These are phyloP conservation scores for Nymphaea colorata DNA, from an alignment of 164 flowering plant species.

Conservation along the genomic window DNA sequence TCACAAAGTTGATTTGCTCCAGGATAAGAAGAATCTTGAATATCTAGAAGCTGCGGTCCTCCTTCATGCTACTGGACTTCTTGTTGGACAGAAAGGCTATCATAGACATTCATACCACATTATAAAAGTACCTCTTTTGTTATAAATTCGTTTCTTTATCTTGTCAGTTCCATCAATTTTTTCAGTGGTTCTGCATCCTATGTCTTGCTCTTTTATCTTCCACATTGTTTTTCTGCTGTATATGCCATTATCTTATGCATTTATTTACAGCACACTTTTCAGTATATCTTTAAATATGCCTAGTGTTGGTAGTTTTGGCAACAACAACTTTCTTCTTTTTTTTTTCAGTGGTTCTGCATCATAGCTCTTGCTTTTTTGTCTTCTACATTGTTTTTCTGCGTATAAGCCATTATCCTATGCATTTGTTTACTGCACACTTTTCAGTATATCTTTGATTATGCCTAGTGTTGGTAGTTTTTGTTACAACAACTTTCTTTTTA, in stretches of 20 bases:
- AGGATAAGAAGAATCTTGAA: conserved; percentile 51
- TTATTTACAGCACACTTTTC: neutral
- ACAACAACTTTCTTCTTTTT: too few species aligned
- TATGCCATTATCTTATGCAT: neutral
- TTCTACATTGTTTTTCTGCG: neutral
- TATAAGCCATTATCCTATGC: neutral
- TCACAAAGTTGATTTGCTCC: conserved; percentile 9
- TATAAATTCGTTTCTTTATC: neutral
- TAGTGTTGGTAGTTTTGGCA: too few species aligned
- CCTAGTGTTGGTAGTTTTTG: too few species aligned
- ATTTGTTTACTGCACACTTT: neutral
- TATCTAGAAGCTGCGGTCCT: conserved; percentile 75
- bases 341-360: neutral
- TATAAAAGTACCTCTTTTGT: conserved; percentile 35
- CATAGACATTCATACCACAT: conserved; percentile 51
- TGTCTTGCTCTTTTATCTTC: neutral
- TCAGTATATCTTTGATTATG: neutral
- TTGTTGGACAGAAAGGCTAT: conserved; percentile 48
- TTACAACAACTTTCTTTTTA: neutral
- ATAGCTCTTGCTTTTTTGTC: neutral
- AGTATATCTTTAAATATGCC: neutral
- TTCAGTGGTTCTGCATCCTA: neutral
- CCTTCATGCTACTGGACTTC: conserved; percentile 57
- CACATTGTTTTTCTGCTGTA: neutral
- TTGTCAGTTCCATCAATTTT: neutral